Percentiles rank a stretch among this genome's conserved stretches.
Conservation (phyloP, 495 filamentous ascomycete species). For the Talaromyces stipitatus region DNA sequence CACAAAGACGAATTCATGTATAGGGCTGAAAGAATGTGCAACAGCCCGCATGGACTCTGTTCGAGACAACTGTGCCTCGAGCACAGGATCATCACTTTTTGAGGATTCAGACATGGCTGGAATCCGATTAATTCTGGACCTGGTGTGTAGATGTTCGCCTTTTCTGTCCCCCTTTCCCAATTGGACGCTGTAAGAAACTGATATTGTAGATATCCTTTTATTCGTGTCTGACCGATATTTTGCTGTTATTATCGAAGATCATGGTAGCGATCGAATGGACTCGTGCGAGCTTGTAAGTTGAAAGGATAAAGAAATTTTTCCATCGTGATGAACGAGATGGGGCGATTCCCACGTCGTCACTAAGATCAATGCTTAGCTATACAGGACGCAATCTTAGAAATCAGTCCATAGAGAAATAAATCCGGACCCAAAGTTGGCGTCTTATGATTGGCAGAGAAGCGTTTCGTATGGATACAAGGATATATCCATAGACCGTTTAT, state of each 20-base stretch:
- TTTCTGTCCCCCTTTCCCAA: neutral
- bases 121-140: neutral
- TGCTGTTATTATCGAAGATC: too few species aligned
- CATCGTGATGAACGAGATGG: neutral
- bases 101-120: neutral
- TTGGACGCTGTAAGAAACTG: neutral
- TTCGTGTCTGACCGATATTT: neutral
- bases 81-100: neutral
- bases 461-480: neutral
- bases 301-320: neutral
- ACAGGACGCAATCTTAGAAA: neutral
- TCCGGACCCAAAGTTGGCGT: neutral
- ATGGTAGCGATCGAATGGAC: too few species aligned
- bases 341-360: neutral
- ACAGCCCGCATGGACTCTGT: neutral
- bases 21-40: conserved; percentile 4
- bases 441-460: neutral
- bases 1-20: conserved; percentile 34
- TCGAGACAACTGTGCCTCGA: neutral
- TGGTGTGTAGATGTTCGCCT: neutral
- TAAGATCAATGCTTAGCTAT: neutral
- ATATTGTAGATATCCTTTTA: neutral
- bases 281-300: too few species aligned
- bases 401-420: neutral
- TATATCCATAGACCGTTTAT: neutral